phyloP scores from a whole-genome alignment of 371 early-diverging fungal genomes.

The Choanephora cucurbitarum region DNA sequence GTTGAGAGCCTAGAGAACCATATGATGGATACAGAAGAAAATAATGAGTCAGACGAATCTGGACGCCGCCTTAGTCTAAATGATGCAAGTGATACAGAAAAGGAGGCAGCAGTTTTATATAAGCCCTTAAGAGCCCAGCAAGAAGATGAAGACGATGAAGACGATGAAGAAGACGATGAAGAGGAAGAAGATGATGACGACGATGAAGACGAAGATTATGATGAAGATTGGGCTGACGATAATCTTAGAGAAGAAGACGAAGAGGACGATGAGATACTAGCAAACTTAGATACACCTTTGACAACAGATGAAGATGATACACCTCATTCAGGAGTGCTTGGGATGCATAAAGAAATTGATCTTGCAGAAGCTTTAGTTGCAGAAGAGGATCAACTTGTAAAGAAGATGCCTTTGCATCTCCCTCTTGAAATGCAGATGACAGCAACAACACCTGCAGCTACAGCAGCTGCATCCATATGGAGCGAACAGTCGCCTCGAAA shows the following conservation, averaged over 20 bases:
- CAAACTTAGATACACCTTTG: neutral
- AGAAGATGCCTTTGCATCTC: slow-evolving; percentile 1
- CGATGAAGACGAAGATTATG: neutral
- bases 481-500: neutral
- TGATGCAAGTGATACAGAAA: neutral
- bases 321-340: no score
- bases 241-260: neutral
- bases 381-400: slow-evolving; percentile 11
- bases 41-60: neutral
- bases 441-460: neutral
- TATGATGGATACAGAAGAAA: slow-evolving; percentile 3
- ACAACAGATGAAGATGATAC: slow-evolving; percentile 10
- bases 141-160: neutral
- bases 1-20: slow-evolving; percentile 56
- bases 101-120: neutral
- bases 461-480: neutral
- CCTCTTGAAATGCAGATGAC: neutral
- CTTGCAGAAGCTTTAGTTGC: slow-evolving; percentile 12
- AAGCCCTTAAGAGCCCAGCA: neutral
- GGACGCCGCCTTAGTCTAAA: neutral
- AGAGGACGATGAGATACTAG: neutral
- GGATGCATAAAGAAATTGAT: slow-evolving; percentile 1
- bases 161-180: slow-evolving; percentile 5
- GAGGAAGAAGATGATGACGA: slow-evolving; percentile 1
- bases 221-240: slow-evolving; percentile 6